Conservation (phyloP, 352 stramenopile genomes). For the Hyaloperonospora arabidopsidis region DNA sequence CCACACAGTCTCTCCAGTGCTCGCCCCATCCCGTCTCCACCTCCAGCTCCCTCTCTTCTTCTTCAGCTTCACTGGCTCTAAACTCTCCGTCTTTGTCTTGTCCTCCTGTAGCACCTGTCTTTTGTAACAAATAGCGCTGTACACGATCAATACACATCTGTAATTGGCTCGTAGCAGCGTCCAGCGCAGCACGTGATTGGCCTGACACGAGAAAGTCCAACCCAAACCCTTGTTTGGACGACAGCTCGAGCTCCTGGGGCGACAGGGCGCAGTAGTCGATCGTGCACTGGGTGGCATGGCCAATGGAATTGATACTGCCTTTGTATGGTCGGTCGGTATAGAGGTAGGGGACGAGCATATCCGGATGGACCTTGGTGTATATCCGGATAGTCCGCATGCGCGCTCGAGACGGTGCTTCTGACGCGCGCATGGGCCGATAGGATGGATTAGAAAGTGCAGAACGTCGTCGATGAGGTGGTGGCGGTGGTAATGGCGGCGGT, state of each 20-base stretch:
- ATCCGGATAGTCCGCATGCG: constrained; percentile 56
- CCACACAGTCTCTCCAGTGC: too few relatives aligned
- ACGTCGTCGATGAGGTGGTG: too few relatives aligned
- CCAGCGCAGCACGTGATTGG: constrained; percentile 34
- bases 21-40: not conserved
- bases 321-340: constrained; percentile 44
- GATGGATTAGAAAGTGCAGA: too few relatives aligned
- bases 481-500: too few relatives aligned
- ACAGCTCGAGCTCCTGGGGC: constrained; percentile 31
- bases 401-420: not conserved
- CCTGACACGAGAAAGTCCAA: constrained; percentile 60
- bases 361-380: constrained; percentile 40
- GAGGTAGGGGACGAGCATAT: constrained; percentile 50
- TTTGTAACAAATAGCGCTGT: constrained; percentile 45
- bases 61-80: not conserved
- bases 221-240: constrained; percentile 24
- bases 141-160: constrained; percentile 39
- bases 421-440: not conserved
- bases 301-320: constrained; percentile 41
- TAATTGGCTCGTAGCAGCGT: constrained; percentile 38
- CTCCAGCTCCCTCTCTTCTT: not conserved
- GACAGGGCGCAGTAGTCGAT: constrained; percentile 65
- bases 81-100: not conserved
- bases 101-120: constrained; percentile 13
- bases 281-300: constrained; percentile 36